phyloP scores from a whole-genome alignment of 805 yeast genomes.

The Candida khao-thaluensis region DNA sequence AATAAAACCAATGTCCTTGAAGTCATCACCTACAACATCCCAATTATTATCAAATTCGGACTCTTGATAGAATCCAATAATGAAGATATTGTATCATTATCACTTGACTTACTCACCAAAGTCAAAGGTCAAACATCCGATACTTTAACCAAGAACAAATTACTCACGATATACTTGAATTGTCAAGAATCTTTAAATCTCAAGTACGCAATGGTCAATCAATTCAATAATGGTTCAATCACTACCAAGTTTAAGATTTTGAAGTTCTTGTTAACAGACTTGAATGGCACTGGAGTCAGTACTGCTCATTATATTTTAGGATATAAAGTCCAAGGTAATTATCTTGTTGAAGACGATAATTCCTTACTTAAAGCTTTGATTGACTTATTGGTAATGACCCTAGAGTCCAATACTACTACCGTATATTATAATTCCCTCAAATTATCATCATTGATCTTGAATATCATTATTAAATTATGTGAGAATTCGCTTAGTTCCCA shows the following conservation, averaged over 20 bases:
- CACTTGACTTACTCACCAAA: constrained; percentile 53
- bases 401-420: constrained; percentile 40
- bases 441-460: constrained; percentile 57
- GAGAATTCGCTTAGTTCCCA: constrained; percentile 54
- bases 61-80: constrained; percentile 66
- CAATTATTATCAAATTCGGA: constrained; percentile 71
- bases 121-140: constrained; percentile 27
- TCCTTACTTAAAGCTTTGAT: constrained; percentile 53
- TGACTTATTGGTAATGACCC: constrained; percentile 46
- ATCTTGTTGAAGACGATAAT: constrained; percentile 57
- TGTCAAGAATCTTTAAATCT: constrained; percentile 78
- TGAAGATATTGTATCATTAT: constrained; percentile 46
- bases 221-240: constrained; percentile 47
- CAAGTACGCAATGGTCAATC: constrained; percentile 68
- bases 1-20: constrained; percentile 57
- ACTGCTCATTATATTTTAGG: constrained; percentile 76
- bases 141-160: constrained; percentile 49
- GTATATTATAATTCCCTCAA: constrained; percentile 52
- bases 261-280: constrained; percentile 52
- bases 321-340: constrained; percentile 48
- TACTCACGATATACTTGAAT: constrained; percentile 69
- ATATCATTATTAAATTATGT: constrained; percentile 61
- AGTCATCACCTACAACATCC: constrained; percentile 67
- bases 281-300: constrained; percentile 31
- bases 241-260: constrained; percentile 57